These are phyloP conservation scores for Roridomyces roridus DNA, from an alignment of 768 basidiomycete genomes.

Conservation along the genomic window DNA sequence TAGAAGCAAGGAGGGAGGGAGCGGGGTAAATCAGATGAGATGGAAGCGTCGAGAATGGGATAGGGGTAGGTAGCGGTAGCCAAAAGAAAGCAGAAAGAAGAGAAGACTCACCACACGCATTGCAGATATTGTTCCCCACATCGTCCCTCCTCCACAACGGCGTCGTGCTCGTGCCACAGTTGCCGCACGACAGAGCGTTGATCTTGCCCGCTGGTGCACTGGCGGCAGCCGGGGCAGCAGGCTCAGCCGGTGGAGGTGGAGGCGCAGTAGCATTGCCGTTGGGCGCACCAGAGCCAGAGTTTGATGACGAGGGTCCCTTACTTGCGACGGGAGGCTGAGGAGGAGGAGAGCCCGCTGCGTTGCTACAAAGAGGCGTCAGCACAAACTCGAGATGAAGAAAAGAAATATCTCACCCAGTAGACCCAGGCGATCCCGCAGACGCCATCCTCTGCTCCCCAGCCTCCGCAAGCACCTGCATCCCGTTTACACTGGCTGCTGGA, in stretches of 20 bases:
- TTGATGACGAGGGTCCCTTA: neutral
- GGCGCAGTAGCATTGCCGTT: slow-evolving; percentile 7
- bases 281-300: neutral
- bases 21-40: neutral
- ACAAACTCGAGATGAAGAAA: neutral
- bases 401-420: no score
- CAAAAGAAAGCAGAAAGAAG: slow-evolving; percentile 16
- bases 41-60: neutral
- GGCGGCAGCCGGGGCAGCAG: no score
- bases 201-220: slow-evolving; percentile 41
- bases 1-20: neutral
- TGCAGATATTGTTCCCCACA: slow-evolving; percentile 92
- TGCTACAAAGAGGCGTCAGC: neutral
- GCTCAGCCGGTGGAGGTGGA: neutral
- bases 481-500: neutral
- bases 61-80: neutral
- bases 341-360: neutral
- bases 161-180: slow-evolving; percentile 89
- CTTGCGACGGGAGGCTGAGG: neutral
- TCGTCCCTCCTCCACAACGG: slow-evolving; percentile 91
- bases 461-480: no score
- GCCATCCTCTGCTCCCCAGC: no score
- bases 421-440: no score
- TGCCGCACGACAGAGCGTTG: slow-evolving; percentile 84
- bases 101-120: slow-evolving; percentile 88